Evolutionary conservation across 345 rosid genomes (phyloP).

Genomic region (Laguncularia racemosa): DNA sequence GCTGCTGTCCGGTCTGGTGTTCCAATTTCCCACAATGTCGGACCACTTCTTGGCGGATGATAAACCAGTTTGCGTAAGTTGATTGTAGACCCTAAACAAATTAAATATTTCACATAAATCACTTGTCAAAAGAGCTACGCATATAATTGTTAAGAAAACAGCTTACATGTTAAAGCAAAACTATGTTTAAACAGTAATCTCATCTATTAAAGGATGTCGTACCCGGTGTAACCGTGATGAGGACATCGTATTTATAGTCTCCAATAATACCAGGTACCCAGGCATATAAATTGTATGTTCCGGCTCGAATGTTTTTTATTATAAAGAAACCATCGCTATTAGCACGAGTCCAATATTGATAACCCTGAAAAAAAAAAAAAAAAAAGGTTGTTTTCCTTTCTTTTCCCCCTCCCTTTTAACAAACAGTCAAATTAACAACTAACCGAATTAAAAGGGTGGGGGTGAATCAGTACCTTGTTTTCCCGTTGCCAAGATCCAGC

Average conservation of each 20-base stretch:
- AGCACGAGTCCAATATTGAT: slow-evolving; percentile 32
- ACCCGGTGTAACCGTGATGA: slow-evolving; percentile 18
- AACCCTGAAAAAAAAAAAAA: slow-evolving; percentile 30
- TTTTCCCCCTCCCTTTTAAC: too few species aligned
- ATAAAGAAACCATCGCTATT: slow-evolving; percentile 17
- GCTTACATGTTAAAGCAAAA: neutral
- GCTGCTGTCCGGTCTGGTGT: slow-evolving; percentile 26
- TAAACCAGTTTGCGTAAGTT: slow-evolving; percentile 12
- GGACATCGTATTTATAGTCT: slow-evolving; percentile 15
- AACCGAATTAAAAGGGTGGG: neutral
- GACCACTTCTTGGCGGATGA: slow-evolving; percentile 32
- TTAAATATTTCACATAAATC: neutral
- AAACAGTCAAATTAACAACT: too few species aligned
- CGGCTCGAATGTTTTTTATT: slow-evolving; percentile 23
- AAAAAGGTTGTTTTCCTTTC: too few species aligned
- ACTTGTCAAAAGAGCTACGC: neutral
- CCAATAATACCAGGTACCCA: slow-evolving; percentile 34
- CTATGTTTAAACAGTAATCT: too few species aligned
- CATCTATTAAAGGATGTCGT: neutral
- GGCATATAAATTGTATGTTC: slow-evolving; percentile 25
- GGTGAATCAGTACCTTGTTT: slow-evolving; percentile 11
- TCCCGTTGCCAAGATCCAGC: slow-evolving; percentile 39
- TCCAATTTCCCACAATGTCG: slow-evolving; percentile 38
- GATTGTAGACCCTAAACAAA: slow-evolving; percentile 12
- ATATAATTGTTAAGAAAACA: neutral